Percentiles rank a stretch among this genome's conserved stretches.
Evolutionary conservation across 2,329 filamentous ascomycete species (phyloP).

Genomic region (Epicoccum nigrum): DNA sequence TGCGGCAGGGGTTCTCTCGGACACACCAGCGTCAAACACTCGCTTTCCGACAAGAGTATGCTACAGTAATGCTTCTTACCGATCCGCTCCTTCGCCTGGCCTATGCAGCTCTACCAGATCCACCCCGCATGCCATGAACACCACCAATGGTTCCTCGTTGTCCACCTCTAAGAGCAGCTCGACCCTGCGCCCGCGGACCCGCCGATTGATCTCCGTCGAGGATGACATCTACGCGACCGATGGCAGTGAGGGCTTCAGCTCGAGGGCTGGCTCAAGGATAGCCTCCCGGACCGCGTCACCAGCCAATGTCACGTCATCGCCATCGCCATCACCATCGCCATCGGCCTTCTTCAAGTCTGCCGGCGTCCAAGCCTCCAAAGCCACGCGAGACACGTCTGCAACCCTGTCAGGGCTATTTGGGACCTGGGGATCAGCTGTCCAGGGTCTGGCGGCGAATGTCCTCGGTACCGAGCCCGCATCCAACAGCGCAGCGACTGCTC

Average conservation of each 20-base stretch:
- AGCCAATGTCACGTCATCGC: slow-evolving; percentile 36
- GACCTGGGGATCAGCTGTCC: slow-evolving; percentile 56
- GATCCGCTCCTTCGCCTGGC: slow-evolving; percentile 28
- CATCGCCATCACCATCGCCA: slow-evolving; percentile 41
- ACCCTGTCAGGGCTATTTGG: slow-evolving; percentile 55
- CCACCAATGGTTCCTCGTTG: slow-evolving; percentile 47
- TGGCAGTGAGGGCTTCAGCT: slow-evolving; percentile 44
- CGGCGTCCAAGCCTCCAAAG: slow-evolving; percentile 30
- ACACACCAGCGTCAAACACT: neutral
- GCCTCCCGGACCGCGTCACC: slow-evolving; percentile 47
- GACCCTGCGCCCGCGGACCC: slow-evolving; percentile 54
- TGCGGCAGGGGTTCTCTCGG: neutral
- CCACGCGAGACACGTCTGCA: slow-evolving; percentile 29
- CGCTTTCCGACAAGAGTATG: slow-evolving; percentile 27
- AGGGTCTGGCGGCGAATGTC: slow-evolving; percentile 57
- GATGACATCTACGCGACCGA: slow-evolving; percentile 49
- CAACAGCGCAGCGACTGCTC: slow-evolving; percentile 22
- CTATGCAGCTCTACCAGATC: slow-evolving; percentile 46
- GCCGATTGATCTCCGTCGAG: slow-evolving; percentile 57
- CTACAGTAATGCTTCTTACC: slow-evolving; percentile 30
- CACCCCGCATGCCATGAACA: slow-evolving; percentile 47
- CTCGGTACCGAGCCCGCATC: slow-evolving; percentile 49
- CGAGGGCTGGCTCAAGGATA: slow-evolving; percentile 49
- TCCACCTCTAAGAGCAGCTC: slow-evolving; percentile 51
- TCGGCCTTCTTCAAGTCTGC: slow-evolving; percentile 35